phyloP scores from a whole-genome alignment of 192 early-diverging fungal species.

The Chytriomyces sp. region DNA sequence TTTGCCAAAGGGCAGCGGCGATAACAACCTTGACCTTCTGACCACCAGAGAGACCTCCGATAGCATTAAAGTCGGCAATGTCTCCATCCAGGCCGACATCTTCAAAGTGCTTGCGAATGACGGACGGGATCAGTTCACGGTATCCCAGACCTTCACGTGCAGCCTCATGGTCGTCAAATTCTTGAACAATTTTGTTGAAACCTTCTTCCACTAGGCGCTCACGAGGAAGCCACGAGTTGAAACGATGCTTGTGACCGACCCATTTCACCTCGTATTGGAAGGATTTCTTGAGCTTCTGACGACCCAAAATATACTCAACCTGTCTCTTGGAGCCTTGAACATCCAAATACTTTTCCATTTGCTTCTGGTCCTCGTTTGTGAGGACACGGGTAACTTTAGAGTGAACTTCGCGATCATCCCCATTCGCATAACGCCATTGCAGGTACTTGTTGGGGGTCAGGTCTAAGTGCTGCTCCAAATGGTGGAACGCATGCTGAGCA shows the following conservation, averaged over 20 bases:
- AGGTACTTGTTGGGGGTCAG: slow-evolving; percentile 76
- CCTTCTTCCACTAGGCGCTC: slow-evolving; percentile 70
- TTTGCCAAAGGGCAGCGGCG: slow-evolving; percentile 82
- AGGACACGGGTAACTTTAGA: slow-evolving; percentile 73
- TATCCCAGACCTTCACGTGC: slow-evolving; percentile 69
- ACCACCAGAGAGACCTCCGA: slow-evolving; percentile 72
- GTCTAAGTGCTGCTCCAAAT: slow-evolving; percentile 80
- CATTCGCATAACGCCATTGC: slow-evolving; percentile 78
- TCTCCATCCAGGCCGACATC: slow-evolving; percentile 78
- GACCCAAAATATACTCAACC: slow-evolving; percentile 61
- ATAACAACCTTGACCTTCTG: slow-evolving; percentile 89
- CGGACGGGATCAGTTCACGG: slow-evolving; percentile 63
- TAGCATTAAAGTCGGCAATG: slow-evolving; percentile 71
- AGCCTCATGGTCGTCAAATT: slow-evolving; percentile 78
- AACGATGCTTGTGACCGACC: slow-evolving; percentile 66
- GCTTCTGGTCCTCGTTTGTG: slow-evolving; percentile 62
- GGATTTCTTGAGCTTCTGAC: slow-evolving; percentile 75
- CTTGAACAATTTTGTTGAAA: slow-evolving; percentile 73
- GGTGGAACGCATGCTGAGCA: slow-evolving; percentile 86
- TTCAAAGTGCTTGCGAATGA: slow-evolving; percentile 74
- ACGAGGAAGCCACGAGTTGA: slow-evolving; percentile 73
- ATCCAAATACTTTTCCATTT: slow-evolving; percentile 63
- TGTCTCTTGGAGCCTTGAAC: slow-evolving; percentile 58
- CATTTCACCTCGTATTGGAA: slow-evolving; percentile 85
- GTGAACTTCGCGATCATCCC: slow-evolving; percentile 76